Evolutionary conservation across 1,139 yeast genomes (phyloP), one percentile per base, ranked within the genome.

Genomic region (Spencermartinsiella ligniputridi): DNA sequence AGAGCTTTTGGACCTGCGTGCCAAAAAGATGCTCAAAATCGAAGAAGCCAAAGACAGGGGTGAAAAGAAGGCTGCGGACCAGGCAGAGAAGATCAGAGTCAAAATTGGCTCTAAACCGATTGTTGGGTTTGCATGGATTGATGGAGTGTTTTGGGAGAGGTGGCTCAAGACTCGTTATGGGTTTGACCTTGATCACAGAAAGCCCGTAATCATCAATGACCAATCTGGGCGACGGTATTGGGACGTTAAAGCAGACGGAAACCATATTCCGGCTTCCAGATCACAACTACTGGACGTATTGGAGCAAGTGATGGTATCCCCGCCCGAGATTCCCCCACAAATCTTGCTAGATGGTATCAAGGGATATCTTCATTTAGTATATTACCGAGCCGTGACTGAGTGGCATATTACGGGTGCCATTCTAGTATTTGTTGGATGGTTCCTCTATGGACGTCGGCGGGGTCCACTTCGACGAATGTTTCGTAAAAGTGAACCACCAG

Each of bases 101-200:
- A 54, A 53, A 30, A 54, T 56, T 8, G 21, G 52, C 18, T 49
- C 54, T 15, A 54, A 55, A 16, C 61, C 62, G 22, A 52, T 53
- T 20, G 63, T 64, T 6, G 66, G 66, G 16, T 64, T 66, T 45
- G 68, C 67, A 3, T 66, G 69, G 69, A 62, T 66, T 39, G 66
- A 66, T 45, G 65, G 65, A 6, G 51, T 58, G 13, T 62, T 62
- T 43, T 64, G 68, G 68, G 63, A 60, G 41, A 52, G 65, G 32
- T 66, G 69, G 68, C 52, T 66, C 41, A 51, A 55, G 39, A 53
- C 52, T 33, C 57, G 65, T 24, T 51, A 54, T 34, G 56, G 53
- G 30, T 43, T 35, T n/a, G 43, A 35, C 25, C 27, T 34, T 29
- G 19, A 39, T 22, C 41, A 40, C 32, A 39, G 33, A 39, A 39